Evolutionary conservation across 345 rosid species (phyloP), one percentile per base, ranked within the genome.

Genomic region (Nephelium lappaceum): DNA sequence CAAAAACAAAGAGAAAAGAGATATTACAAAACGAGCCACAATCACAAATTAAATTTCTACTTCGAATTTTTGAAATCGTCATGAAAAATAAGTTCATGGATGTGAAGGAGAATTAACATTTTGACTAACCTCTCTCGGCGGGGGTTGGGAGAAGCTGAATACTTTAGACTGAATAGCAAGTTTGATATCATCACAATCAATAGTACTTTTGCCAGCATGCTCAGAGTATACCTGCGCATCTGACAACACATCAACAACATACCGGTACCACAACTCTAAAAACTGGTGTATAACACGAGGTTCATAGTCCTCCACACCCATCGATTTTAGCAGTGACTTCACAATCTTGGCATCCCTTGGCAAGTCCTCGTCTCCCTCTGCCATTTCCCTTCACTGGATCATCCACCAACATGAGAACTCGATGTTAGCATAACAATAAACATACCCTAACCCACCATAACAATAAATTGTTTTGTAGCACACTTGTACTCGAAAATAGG

Each of bases 321-420:
- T 95, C 3, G 96, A 95, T 73, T 91, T 92, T 10, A 95, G 92
- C 72, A 95, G 85, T 18, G 95, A 85, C 47, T 87, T 91, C 23
- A 95, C 97, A 68, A 90, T 90, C 86, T 88, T 93, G 4, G 98
- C 99, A 74, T 94, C 99, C 77, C 97, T 94, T 5, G 98, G 98
- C 84, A 91, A 0, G 60, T 89, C 90, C 61, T 84, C 88, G 15
- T 88, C 92, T 62, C 88, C 87, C 69, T 89, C 96, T 11, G 87
- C 90, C 95, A 91, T 91, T 4, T 14, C 4, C 71, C 63, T 43
- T 55, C 12, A 47, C 24, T 8, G 24, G 8, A 38, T 5, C 68
- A 51, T 73, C 45, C 75, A 65, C 38, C 74, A 45, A 71, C 43
- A 77, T 16, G 53, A 61, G 27, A 73, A 69, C 15, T 49, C 58